Evolutionary conservation across 164 flowering plant species (phyloP).

Genomic region (Umbilicus rupestris): DNA sequence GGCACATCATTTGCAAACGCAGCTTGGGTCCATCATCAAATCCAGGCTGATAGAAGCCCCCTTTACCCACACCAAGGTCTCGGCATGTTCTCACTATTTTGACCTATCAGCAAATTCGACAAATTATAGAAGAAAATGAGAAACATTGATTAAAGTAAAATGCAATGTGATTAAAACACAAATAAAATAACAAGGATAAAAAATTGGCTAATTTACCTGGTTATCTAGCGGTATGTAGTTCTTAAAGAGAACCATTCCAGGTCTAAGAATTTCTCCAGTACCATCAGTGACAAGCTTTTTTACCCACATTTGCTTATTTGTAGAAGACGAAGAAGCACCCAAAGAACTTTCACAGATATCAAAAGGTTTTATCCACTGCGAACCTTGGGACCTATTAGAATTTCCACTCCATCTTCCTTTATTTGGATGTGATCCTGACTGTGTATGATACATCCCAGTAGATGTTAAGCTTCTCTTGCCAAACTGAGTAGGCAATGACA

Average conservation of each 20-base stretch:
- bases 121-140: not conserved
- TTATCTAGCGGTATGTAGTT: constrained; percentile 22
- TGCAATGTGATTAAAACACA: not conserved
- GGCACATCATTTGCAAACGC: constrained; percentile 63
- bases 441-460: not conserved
- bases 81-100: constrained; percentile 38
- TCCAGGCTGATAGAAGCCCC: constrained; percentile 62
- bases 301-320: constrained; percentile 3
- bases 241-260: constrained; percentile 61
- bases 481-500: not conserved
- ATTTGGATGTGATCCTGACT: not conserved
- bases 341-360: constrained; percentile 42
- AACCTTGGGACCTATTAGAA: not conserved
- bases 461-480: not conserved
- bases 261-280: constrained; percentile 22
- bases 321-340: constrained; percentile 14
- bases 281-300: constrained; percentile 7
- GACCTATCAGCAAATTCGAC: constrained; percentile 22
- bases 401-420: not conserved
- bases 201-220: constrained; percentile 30
- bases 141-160: not conserved
- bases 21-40: constrained; percentile 40
- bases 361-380: constrained; percentile 12
- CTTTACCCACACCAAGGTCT: constrained; percentile 44
- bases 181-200: not conserved